Conservation (phyloP, 257 asterid genomes). For the Eustoma russellianum region DNA sequence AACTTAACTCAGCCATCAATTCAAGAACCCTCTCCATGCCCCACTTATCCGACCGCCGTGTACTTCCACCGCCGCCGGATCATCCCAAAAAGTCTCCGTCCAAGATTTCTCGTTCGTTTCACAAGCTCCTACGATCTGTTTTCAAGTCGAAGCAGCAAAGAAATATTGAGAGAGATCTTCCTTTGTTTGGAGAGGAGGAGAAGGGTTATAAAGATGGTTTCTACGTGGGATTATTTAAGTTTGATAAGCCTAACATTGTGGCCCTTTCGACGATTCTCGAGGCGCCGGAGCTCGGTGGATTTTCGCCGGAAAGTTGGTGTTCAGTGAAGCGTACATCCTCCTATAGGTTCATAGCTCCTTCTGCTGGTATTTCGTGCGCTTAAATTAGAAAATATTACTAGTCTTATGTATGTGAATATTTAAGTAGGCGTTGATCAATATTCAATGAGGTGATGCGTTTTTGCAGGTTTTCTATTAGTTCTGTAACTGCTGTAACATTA, state of each 20-base stretch:
- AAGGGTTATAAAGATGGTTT: conserved; percentile 9
- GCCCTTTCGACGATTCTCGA: conserved; percentile 49
- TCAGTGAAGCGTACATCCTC: conserved; percentile 38
- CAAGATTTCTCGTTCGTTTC: conserved; percentile 43
- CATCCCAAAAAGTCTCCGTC: conserved; percentile 25
- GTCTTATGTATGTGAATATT: too few species aligned
- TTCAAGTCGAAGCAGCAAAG: conserved; percentile 29
- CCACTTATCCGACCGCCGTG: conserved; percentile 38
- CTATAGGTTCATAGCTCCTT: conserved; percentile 27
- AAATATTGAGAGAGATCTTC: not conserved
- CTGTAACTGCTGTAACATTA: too few species aligned
- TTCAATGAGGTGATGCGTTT: too few species aligned
- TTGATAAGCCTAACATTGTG: conserved; percentile 21
- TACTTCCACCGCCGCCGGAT: conserved; percentile 8
- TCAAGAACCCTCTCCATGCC: conserved; percentile 69
- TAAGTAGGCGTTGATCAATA: too few species aligned
- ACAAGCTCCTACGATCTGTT: conserved; percentile 38
- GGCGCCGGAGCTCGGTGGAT: conserved; percentile 33
- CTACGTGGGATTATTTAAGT: conserved; percentile 1
- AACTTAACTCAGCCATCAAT: conserved; percentile 48
- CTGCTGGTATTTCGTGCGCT: conserved; percentile 50
- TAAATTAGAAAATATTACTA: not conserved
- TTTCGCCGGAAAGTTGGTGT: conserved; percentile 50
- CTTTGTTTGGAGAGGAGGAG: conserved; percentile 4
- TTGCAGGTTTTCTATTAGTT: too few species aligned